These are phyloP conservation scores for Thraustochytrium striatum DNA, from an alignment of 352 stramenopile genomes.

Conservation along the genomic window DNA sequence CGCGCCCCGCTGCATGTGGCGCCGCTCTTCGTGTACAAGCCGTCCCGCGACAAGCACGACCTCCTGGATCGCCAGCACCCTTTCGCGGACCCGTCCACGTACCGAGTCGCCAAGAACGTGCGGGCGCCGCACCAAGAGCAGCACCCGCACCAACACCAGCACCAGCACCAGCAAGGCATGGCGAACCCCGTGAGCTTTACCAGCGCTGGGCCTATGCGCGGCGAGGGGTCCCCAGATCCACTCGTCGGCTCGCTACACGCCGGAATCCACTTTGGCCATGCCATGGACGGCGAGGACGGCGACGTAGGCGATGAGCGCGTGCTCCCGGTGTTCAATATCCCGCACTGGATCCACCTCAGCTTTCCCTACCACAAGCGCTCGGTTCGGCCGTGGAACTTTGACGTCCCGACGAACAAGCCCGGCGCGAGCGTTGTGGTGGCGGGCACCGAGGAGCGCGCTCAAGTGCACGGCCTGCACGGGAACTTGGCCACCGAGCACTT, in stretches of 20 bases:
- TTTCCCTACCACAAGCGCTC: conserved; percentile 27
- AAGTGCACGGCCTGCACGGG: background rate
- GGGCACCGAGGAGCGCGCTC: background rate
- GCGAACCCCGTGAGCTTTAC: no score
- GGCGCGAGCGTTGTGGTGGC: background rate
- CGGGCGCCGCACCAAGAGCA: background rate
- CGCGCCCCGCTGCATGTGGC: conserved; percentile 90
- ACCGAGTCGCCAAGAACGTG: background rate
- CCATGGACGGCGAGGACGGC: background rate
- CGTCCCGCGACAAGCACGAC: background rate
- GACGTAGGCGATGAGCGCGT: background rate
- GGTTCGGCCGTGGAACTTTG: background rate
- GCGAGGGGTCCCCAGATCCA: no score
- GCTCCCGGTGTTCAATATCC: conserved; percentile 18
- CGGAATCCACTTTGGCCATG: background rate
- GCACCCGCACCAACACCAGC: background rate
- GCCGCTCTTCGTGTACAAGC: conserved; percentile 88
- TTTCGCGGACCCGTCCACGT: background rate
- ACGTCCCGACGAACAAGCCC: background rate
- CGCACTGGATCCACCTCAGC: conserved; percentile 44
- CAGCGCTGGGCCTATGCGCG: no score
- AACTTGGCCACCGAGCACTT: conserved; percentile 38
- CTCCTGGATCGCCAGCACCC: conserved; percentile 17
- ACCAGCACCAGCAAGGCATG: no score
- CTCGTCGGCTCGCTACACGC: no score